Percentiles rank a stretch among this genome's conserved stretches.
phyloP scores from a whole-genome alignment of 176 grass and related monocot species.

The Aegilops bicornis region DNA sequence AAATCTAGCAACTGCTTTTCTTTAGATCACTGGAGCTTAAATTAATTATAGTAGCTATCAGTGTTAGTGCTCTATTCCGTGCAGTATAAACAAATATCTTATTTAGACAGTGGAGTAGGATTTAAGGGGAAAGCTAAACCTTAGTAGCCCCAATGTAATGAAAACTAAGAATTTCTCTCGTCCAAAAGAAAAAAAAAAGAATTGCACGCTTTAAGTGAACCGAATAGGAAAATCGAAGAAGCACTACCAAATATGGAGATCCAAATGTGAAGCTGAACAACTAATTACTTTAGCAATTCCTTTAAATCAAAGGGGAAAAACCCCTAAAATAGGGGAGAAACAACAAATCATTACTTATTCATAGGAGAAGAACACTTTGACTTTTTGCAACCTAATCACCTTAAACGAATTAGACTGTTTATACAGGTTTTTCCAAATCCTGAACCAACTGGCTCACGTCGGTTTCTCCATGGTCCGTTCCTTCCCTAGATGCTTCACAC shows the following conservation, averaged over 20 bases:
- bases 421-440: not conserved
- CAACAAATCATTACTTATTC: not conserved
- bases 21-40: not conserved
- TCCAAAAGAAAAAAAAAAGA: not conserved
- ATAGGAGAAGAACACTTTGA: not conserved
- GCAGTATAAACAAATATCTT: not conserved
- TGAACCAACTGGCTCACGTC: not conserved
- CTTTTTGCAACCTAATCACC: not conserved
- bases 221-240: not conserved
- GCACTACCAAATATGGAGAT: not conserved
- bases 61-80: not conserved
- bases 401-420: not conserved
- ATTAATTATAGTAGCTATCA: slow-evolving; percentile 13
- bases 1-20: slow-evolving; percentile 6
- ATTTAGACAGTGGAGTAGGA: not conserved
- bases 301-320: not conserved
- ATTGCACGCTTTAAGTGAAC: not conserved
- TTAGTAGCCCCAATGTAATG: not conserved
- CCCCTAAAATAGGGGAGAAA: not conserved
- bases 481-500: not conserved
- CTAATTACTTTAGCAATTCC: not conserved
- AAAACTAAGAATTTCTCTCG: not conserved
- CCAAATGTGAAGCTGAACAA: not conserved
- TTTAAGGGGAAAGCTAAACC: not conserved
- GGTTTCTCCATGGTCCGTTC: slow-evolving; percentile 7